phyloP scores from a whole-genome alignment of 2,329 filamentous ascomycete genomes.

The Paradendryphiella salina region DNA sequence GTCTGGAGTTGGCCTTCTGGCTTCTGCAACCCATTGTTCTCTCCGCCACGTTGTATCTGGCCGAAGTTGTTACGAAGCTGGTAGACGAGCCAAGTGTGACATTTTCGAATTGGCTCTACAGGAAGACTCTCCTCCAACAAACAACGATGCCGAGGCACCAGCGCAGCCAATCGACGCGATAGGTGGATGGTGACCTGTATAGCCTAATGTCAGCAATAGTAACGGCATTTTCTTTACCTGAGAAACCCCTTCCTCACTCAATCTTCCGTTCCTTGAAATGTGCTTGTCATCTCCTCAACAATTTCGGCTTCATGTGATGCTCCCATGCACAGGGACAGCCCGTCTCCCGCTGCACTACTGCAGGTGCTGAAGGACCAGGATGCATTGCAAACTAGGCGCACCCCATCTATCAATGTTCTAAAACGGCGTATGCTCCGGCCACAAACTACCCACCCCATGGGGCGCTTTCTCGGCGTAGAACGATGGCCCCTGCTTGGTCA shows the following conservation, averaged over 20 bases:
- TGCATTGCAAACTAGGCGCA: not conserved
- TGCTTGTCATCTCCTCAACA: not conserved
- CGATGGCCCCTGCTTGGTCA: conserved; percentile 3
- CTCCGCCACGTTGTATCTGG: conserved; percentile 37
- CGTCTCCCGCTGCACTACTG: conserved; percentile 7
- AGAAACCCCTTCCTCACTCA: not conserved
- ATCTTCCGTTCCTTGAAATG: not conserved
- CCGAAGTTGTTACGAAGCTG: conserved; percentile 43
- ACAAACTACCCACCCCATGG: conserved; percentile 14
- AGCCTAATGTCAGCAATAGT: not conserved
- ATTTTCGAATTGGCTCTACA: conserved; percentile 57
- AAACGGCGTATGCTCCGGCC: conserved; percentile 21
- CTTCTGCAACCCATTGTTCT: conserved; percentile 59
- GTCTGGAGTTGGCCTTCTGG: conserved; percentile 60
- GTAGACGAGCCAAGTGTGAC: conserved; percentile 59
- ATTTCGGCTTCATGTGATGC: conserved; percentile 22
- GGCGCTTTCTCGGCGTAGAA: conserved; percentile 5
- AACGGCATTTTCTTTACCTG: not conserved
- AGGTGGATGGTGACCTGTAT: not conserved
- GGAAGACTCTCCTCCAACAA: conserved; percentile 43
- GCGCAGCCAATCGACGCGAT: conserved; percentile 8
- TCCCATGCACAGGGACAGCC: not conserved
- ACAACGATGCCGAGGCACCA: conserved; percentile 8
- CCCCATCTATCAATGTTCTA: conserved; percentile 17
- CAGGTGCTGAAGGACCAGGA: not conserved